Percentiles rank a stretch among this genome's conserved stretches.
These are phyloP conservation scores for Prunus davidiana DNA, from an alignment of 306 rosid species.

Conservation along the genomic window DNA sequence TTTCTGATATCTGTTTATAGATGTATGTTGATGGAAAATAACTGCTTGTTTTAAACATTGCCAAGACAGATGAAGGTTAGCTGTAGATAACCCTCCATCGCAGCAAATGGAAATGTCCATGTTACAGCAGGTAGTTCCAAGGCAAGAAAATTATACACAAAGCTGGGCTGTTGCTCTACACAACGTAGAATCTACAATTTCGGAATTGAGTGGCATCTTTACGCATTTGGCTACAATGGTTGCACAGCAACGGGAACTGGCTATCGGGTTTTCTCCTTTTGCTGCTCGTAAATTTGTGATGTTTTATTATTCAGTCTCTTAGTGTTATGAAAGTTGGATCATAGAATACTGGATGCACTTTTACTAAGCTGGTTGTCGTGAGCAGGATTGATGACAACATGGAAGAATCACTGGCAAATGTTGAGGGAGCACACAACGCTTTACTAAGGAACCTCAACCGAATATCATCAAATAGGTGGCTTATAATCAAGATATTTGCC, in stretches of 20 bases:
- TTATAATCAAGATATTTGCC: constrained; percentile 77
- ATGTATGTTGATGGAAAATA: constrained; percentile 13
- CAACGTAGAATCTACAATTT: constrained; percentile 90
- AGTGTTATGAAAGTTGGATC: background rate
- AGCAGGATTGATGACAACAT: constrained; percentile 90
- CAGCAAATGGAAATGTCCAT: constrained; percentile 96
- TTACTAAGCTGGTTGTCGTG: constrained; percentile 5
- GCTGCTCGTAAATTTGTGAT: background rate
- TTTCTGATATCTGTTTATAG: background rate
- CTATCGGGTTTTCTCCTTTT: constrained; percentile 70
- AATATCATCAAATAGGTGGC: constrained; percentile 92
- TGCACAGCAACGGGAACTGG: constrained; percentile 95
- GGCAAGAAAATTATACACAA: constrained; percentile 67
- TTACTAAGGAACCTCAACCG: constrained; percentile 76
- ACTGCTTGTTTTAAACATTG: constrained; percentile 30
- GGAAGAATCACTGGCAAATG: constrained; percentile 87
- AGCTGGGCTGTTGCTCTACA: constrained; percentile 79
- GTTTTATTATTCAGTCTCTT: background rate
- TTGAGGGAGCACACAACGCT: constrained; percentile 87
- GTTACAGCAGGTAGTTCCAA: constrained; percentile 93
- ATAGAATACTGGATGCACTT: background rate
- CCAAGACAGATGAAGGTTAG: constrained; percentile 78
- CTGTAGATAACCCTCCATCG: constrained; percentile 72
- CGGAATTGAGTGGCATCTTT: constrained; percentile 94
- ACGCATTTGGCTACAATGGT: constrained; percentile 95